Base-by-base conservation (phyloP, 2,329 filamentous ascomycete genomes). In the Didymella pomorum region DNA sequence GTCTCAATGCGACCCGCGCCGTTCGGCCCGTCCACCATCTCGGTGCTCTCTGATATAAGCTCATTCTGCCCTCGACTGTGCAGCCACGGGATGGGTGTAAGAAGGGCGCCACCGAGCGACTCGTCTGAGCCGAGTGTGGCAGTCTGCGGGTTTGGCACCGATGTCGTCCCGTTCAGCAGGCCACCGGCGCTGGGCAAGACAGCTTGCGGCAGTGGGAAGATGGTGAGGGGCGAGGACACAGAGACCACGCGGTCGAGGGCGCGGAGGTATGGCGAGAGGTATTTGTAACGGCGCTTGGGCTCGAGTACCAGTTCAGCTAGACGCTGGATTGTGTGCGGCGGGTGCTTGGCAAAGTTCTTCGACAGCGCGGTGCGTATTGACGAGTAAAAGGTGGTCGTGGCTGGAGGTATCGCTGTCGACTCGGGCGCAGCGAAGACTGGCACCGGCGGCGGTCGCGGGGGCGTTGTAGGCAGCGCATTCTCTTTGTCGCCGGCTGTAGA, bases 51-150 rank as follows among this genome's bases (percentile, higher is more conserved):
- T 35, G 88, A 92, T 64, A 86, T 85, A 20, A 90, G 81, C 67
- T 89, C 86, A 20, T 80, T 80, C 69, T 88, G 86, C 14, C 76
- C 62, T 31, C 71, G 65, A 58, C 75, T 71, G 56, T 78, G 68
- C 49, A 98, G 80, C 95, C 95, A 99, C 0, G 93, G 91, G 56
- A 99, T 98, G 0, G 94, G 95, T 1, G 94, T 98, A 48, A 99
- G 82, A 18, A 97, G 82, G 0, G 95, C 95, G 7, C 95, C 95
- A 21, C 94, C 94, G 1, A 98, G 81, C 12, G 89, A 90, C 74
- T 97, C 94, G 69, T 98, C 94, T 47, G 90, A 92, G 2, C 92
- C 93, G 7, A 94, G 80, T 0, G 78, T 66, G 0, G 70, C 64
- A 4, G 77, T 67, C 65, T 77, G 65, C 62, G 75, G 76, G 37